Conservation (phyloP, 768 basidiomycete genomes). For the Boletus tylopilopsis region DNA sequence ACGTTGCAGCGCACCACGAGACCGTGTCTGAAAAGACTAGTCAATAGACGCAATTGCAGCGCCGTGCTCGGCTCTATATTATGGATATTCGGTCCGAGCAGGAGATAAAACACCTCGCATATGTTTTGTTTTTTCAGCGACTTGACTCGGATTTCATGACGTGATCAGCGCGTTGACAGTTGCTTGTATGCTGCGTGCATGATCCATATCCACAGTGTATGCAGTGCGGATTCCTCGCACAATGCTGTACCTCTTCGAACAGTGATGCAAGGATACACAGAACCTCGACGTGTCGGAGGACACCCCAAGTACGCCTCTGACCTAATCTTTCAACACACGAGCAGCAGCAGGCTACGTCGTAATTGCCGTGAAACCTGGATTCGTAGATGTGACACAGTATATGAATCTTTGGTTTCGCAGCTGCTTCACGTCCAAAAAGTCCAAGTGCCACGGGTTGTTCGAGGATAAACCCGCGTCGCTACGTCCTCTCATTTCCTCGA, state of each 20-base stretch:
- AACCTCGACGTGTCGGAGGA: not conserved
- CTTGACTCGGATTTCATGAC: not conserved
- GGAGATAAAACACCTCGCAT: not conserved
- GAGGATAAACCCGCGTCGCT: no score
- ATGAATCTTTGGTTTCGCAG: not conserved
- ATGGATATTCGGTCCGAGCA: constrained; percentile 2
- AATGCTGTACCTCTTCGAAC: no score
- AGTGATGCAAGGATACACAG: no score
- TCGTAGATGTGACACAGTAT: no score
- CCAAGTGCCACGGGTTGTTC: not conserved
- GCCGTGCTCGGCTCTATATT: not conserved
- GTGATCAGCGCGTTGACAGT: not conserved
- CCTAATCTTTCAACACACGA: not conserved
- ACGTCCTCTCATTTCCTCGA: no score
- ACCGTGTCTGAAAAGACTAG: no score
- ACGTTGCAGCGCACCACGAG: not conserved
- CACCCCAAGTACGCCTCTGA: not conserved
- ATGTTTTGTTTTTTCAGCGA: not conserved
- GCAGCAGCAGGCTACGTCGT: not conserved
- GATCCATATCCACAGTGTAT: not conserved
- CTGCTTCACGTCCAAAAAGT: not conserved
- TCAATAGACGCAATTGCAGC: no score
- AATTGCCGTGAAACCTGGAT: no score
- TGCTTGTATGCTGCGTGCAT: not conserved
- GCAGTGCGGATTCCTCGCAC: not conserved